Conservation (phyloP, 257 asterid species). For the Solanum rostratum region DNA sequence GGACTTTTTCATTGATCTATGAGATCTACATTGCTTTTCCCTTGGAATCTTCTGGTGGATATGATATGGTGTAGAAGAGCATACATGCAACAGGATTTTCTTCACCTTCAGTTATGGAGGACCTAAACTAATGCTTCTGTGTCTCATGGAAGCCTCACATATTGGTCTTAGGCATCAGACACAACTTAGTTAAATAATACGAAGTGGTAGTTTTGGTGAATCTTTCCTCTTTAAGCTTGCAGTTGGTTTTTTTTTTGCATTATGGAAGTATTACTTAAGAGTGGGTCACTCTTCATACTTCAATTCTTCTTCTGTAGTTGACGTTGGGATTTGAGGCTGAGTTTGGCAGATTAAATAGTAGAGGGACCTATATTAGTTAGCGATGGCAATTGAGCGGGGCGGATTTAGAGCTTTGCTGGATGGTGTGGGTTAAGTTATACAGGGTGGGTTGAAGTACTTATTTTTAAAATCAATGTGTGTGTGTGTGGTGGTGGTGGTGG, state of each 20-base stretch:
- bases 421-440: too few relatives aligned
- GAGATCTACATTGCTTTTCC: not conserved
- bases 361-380: not conserved
- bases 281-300: not conserved
- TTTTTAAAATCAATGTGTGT: too few relatives aligned
- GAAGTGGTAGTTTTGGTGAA: not conserved
- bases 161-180: not conserved
- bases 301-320: not conserved
- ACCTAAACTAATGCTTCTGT: not conserved
- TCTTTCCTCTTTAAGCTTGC: not conserved
- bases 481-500: too few relatives aligned
- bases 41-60: not conserved
- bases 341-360: not conserved
- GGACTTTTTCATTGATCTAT: not conserved
- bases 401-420: too few relatives aligned
- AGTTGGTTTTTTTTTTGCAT: not conserved
- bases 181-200: not conserved
- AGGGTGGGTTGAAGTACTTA: too few relatives aligned
- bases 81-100: not conserved
- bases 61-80: not conserved
- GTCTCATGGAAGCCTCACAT: not conserved
- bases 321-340: not conserved
- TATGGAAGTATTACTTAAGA: not conserved
- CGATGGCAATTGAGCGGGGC: too few relatives aligned
- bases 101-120: not conserved